phyloP scores from a whole-genome alignment of 768 basidiomycete genomes.

The Hebeloma cylindrosporum region DNA sequence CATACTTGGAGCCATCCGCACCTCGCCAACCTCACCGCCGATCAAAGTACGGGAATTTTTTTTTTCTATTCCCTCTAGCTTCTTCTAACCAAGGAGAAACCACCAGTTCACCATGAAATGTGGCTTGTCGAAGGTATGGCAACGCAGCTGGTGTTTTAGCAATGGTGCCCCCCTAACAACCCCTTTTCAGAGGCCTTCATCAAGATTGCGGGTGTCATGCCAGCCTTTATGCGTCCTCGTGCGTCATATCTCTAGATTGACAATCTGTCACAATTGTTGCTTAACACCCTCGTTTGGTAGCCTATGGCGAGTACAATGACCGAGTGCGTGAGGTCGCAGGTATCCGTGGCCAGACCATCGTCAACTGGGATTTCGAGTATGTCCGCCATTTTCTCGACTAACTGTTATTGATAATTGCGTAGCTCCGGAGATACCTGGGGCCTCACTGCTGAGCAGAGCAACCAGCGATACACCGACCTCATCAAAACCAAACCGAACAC shows the following conservation, averaged over 20 bases:
- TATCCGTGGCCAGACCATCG: constrained; percentile 29
- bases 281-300: constrained; percentile 13
- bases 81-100: neutral
- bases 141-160: too few species aligned
- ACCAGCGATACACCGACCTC: constrained; percentile 24
- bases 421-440: constrained; percentile 35
- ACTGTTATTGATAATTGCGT: neutral
- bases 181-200: constrained; percentile 35
- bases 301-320: constrained; percentile 39
- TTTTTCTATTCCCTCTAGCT: neutral
- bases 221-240: constrained; percentile 45
- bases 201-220: constrained; percentile 36
- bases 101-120: constrained; percentile 42
- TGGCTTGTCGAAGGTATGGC: constrained; percentile 41
- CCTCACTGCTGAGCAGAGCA: constrained; percentile 21
- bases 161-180: constrained; percentile 13
- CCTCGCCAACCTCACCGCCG: constrained; percentile 35
- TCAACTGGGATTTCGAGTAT: constrained; percentile 39
- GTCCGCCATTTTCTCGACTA: constrained; percentile 6
- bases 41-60: constrained; percentile 32
- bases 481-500: constrained; percentile 24
- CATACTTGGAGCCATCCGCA: constrained; percentile 46
- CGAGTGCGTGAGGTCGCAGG: constrained; percentile 24
- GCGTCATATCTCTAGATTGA: constrained; percentile 8
- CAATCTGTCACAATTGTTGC: neutral